Conservation (phyloP, 2,329 filamentous ascomycete genomes). For the Ophiostoma sp. region DNA sequence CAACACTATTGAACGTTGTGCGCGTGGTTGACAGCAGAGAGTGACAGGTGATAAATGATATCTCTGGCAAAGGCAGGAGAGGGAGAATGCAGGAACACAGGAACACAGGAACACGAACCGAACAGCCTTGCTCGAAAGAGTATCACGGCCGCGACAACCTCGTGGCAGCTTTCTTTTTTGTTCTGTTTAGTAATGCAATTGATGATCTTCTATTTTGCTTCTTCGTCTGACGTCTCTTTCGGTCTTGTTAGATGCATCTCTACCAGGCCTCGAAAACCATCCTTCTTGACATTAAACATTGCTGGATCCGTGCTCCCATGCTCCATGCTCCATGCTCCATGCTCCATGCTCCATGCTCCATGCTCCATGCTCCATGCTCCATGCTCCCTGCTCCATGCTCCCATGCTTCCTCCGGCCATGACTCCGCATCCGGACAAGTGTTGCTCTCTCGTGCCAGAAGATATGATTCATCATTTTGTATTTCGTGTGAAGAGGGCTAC, state of each 20-base stretch:
- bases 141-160: background rate
- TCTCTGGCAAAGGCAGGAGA: background rate
- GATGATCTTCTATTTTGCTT: background rate
- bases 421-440: background rate
- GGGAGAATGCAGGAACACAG: background rate
- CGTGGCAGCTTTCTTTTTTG: conserved; percentile 5
- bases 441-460: background rate
- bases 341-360: background rate
- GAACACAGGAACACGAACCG: background rate
- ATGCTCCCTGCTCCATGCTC: background rate
- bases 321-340: background rate
- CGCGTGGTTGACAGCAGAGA: background rate
- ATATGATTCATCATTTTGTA: conserved; percentile 1
- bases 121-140: background rate
- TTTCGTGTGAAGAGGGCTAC: background rate
- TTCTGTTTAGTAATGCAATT: background rate
- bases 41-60: conserved; percentile 3
- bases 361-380: background rate
- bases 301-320: background rate
- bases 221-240: background rate
- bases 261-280: background rate
- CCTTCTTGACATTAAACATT: background rate
- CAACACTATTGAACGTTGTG: conserved; percentile 2
- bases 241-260: background rate
- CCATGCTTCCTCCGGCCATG: background rate